Evolutionary conservation across 495 filamentous ascomycete species (phyloP), one percentile per base, ranked within the genome.

Genomic region (Aspergillus incahuasiensis): DNA sequence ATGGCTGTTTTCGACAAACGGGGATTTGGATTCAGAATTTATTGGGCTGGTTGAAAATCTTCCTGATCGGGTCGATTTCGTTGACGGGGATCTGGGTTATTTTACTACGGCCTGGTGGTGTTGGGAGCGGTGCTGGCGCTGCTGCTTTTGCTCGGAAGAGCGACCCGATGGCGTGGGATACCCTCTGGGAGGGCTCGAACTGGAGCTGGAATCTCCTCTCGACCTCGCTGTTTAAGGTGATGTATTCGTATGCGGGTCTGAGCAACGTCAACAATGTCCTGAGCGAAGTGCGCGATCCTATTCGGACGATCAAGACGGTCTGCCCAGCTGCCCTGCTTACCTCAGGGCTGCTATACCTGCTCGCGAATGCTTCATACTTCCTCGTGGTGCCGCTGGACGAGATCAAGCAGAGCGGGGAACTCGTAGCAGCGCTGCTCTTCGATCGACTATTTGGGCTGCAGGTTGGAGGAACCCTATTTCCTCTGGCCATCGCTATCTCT

Each of bases 261-360:
- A 77, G 67, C 24, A 90, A 90, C 56, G 74, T 85, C 53, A 89
- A 88, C 66, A 88, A 90, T 54, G 87, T 90, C n/a, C 69, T 91
- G 34, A 86, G 85, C 52, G 87, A 91, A 62, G 86, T 90, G 15
- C 81, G 83, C 47, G 70, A 90, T 53, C 88, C 88, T 0, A 76
- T 89, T 1, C 71, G 75, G 5, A 91, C 86, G 0, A 61, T 91
- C 12, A 83, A 79, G 45, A 82, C 80, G 0, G 86, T 86, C n/a
- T 80, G 80, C 8, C 74, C 84, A 0, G 73, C 79, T 0, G 85
- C 84, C 5, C 72, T 91, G 0, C 16, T 80, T 4, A 88, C 86
- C 0, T 77, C 82, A 0, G 81, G 79, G 24, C 63, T 78, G 28
- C 70, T 90, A 12, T 90, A 91, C 58, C 53, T 88, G 25, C 66